phyloP scores from a whole-genome alignment of 345 rosid genomes.

The Brassica nigra region DNA sequence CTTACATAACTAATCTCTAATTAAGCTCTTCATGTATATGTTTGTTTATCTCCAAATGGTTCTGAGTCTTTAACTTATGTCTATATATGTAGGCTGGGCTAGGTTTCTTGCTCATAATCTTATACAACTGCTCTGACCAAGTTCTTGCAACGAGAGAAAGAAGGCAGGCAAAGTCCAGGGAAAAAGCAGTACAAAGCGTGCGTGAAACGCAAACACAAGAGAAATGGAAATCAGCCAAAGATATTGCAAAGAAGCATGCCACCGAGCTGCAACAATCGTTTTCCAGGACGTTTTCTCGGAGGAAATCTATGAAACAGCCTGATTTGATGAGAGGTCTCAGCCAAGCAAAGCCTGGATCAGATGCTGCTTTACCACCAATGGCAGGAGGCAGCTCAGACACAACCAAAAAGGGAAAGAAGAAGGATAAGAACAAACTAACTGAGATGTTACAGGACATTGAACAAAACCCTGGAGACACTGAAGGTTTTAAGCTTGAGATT shows the following conservation, averaged over 20 bases:
- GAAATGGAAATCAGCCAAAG: conserved; percentile 93
- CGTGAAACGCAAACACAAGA: conserved; percentile 75
- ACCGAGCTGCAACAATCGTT: conserved; percentile 64
- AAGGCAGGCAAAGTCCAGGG: conserved; percentile 84
- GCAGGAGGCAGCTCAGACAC: conserved; percentile 35
- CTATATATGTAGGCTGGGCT: conserved; percentile 63
- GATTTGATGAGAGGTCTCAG: conserved; percentile 50
- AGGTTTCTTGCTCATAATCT: conserved; percentile 70
- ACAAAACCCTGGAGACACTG: conserved; percentile 63
- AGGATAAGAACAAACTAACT: conserved; percentile 68
- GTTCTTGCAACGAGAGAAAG: conserved; percentile 85
- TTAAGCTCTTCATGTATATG: neutral
- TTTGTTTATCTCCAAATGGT: neutral
- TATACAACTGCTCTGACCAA: conserved; percentile 97
- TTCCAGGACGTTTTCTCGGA: conserved; percentile 83
- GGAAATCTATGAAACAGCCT: conserved; percentile 58
- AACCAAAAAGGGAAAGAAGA: conserved; percentile 60
- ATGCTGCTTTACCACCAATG: conserved; percentile 60
- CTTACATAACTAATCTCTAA: conserved; percentile 28
- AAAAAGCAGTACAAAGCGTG: conserved; percentile 87
- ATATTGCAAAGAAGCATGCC: conserved; percentile 79
- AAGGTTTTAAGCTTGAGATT: conserved; percentile 75
- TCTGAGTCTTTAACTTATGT: neutral
- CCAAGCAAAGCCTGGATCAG: conserved; percentile 67
- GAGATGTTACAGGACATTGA: conserved; percentile 82